phyloP scores from a whole-genome alignment of 805 yeast species.

The Candida ficus region DNA sequence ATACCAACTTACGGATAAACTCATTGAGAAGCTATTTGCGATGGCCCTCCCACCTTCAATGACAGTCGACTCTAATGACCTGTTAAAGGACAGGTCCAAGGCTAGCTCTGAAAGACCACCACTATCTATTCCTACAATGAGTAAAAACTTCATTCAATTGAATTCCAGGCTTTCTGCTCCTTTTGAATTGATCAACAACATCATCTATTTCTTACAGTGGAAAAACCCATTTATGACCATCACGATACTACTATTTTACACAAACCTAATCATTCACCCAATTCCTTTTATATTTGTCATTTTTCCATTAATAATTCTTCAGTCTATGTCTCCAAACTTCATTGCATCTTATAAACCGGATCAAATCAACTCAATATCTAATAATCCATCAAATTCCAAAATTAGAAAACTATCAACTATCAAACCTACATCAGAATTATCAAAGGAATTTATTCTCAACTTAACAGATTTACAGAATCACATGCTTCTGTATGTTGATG shows the following conservation, averaged over 20 bases:
- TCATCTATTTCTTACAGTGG: slow-evolving; percentile 60
- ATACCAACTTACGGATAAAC: slow-evolving; percentile 50
- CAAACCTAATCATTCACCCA: slow-evolving; percentile 59
- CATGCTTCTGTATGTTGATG: slow-evolving; percentile 57
- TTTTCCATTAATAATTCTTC: slow-evolving; percentile 51
- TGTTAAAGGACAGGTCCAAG: slow-evolving; percentile 48
- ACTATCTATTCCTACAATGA: slow-evolving; percentile 63
- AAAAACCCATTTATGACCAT: slow-evolving; percentile 55
- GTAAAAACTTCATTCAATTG: slow-evolving; percentile 58
- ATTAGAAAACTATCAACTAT: slow-evolving; percentile 1
- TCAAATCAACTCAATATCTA: not conserved
- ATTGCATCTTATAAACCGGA: slow-evolving; percentile 61
- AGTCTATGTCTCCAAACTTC: slow-evolving; percentile 66
- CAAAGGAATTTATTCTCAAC: slow-evolving; percentile 72
- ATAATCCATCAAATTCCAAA: not conserved
- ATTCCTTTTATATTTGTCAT: slow-evolving; percentile 37
- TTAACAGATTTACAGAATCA: slow-evolving; percentile 82
- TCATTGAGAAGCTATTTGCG: slow-evolving; percentile 64
- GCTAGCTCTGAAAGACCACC: slow-evolving; percentile 63
- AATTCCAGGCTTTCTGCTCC: slow-evolving; percentile 58
- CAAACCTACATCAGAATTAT: slow-evolving; percentile 71
- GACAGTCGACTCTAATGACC: slow-evolving; percentile 34
- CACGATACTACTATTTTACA: slow-evolving; percentile 43
- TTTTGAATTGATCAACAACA: slow-evolving; percentile 54
- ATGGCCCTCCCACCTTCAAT: slow-evolving; percentile 68